Evolutionary conservation across 768 basidiomycete species (phyloP).

Genomic region (Tricholoma flavovirens): DNA sequence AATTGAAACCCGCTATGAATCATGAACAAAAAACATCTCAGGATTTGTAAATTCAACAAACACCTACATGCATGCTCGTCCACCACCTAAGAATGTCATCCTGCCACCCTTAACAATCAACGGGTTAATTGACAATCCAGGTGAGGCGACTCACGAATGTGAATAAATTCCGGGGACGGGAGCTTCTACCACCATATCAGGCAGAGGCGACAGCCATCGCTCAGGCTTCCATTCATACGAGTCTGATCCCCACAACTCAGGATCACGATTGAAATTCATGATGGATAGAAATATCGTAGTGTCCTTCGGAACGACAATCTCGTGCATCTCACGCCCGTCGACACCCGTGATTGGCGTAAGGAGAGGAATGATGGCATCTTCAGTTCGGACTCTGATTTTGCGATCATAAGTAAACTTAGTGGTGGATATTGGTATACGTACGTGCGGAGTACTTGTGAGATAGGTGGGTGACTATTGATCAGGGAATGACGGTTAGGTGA

Average conservation of each 20-base stretch:
- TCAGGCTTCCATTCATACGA: constrained; percentile 36
- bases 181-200: constrained; percentile 23
- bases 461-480: constrained; percentile 11
- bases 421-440: too few relatives aligned
- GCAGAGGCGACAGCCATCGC: constrained; percentile 32
- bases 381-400: constrained; percentile 23
- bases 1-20: constrained; percentile 40
- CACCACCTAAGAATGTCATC: constrained; percentile 31
- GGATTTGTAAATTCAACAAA: background rate
- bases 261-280: constrained; percentile 32
- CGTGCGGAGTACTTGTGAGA: too few relatives aligned
- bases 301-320: constrained; percentile 32
- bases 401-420: background rate
- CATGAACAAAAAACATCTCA: background rate
- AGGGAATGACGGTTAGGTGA: constrained; percentile 1
- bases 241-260: constrained; percentile 37
- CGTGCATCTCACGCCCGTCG: constrained; percentile 30
- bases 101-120: constrained; percentile 10
- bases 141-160: constrained; percentile 21
- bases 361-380: constrained; percentile 37
- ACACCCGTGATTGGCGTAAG: constrained; percentile 28
- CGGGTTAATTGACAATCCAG: background rate
- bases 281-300: constrained; percentile 35
- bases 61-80: constrained; percentile 29
- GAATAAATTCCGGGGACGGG: constrained; percentile 34